These are phyloP conservation scores for Alternaria brassicae DNA, from an alignment of 2,329 filamentous ascomycete genomes.

Conservation along the genomic window DNA sequence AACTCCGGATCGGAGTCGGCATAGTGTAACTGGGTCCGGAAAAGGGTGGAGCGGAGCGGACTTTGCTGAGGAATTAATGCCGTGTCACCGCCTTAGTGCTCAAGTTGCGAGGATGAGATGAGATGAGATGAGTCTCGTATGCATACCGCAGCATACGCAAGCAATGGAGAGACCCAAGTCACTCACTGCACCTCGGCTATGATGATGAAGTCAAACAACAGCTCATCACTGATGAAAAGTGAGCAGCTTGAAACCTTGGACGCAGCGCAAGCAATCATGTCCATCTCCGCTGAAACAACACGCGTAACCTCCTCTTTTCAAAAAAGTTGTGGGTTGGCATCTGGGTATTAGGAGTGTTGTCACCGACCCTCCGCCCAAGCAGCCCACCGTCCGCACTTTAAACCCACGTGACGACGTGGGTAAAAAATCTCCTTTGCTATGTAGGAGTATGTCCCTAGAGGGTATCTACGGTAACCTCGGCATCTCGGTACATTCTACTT, in stretches of 20 bases:
- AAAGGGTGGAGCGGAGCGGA: conserved; percentile 4
- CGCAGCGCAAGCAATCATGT: neutral
- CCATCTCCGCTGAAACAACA: neutral
- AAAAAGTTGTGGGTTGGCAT: neutral
- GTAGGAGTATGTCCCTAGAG: neutral
- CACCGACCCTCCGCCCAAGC: neutral
- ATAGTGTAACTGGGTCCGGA: neutral
- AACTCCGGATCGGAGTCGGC: conserved; percentile 4
- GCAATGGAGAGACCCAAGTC: neutral
- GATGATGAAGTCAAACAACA: neutral
- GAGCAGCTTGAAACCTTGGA: neutral
- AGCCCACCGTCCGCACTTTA: neutral
- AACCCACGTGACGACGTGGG: neutral
- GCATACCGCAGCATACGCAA: neutral
- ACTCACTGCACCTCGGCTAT: neutral
- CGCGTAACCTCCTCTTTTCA: neutral
- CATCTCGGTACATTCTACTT: conserved; percentile 6
- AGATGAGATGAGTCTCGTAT: conserved; percentile 1
- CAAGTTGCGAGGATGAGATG: neutral
- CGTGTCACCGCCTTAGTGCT: neutral
- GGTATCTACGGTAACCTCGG: conserved; percentile 3
- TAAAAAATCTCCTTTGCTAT: neutral
- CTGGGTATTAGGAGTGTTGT: neutral
- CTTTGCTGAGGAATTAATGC: neutral
- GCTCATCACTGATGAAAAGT: neutral